Conservation (phyloP, 805 yeast species). For the Jamesozyma lodderae region DNA sequence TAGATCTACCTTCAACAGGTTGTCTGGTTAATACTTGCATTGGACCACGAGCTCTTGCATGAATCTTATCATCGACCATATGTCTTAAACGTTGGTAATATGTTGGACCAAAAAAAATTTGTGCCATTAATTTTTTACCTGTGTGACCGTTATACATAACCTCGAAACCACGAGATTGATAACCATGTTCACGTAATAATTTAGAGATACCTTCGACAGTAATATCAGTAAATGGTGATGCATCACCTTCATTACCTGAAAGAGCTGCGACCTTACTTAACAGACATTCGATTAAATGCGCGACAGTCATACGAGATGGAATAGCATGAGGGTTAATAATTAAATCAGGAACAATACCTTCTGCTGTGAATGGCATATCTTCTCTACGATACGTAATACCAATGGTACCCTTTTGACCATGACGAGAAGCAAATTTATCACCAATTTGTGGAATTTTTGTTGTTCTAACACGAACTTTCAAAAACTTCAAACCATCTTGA, state of each 20-base stretch:
- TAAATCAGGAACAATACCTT: slow-evolving; percentile 95
- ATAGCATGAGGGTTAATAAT: slow-evolving; percentile 98
- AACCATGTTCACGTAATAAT: slow-evolving; percentile 88
- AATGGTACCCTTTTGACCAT: slow-evolving; percentile 99
- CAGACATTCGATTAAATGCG: slow-evolving; percentile 97
- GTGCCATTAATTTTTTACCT: slow-evolving; percentile 96
- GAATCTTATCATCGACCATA: slow-evolving; percentile 98
- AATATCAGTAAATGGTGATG: slow-evolving; percentile 96
- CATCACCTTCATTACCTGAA: slow-evolving; percentile 97
- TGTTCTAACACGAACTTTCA: slow-evolving; percentile 97
- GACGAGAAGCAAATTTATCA: slow-evolving; percentile 98
- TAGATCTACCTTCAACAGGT: slow-evolving; percentile 97
- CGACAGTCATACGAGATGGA: slow-evolving; percentile 99
- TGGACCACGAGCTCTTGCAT: slow-evolving; percentile 98
- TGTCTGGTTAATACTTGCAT: slow-evolving; percentile 96
- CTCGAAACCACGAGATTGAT: slow-evolving; percentile 97
- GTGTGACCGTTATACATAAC: slow-evolving; percentile 99
- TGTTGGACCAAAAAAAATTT: slow-evolving; percentile 98
- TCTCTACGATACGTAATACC: slow-evolving; percentile 98
- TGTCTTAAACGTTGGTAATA: slow-evolving; percentile 97
- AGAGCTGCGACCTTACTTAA: slow-evolving; percentile 89
- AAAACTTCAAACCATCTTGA: slow-evolving; percentile 96
- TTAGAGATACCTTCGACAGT: slow-evolving; percentile 95
- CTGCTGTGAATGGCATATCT: slow-evolving; percentile 95
- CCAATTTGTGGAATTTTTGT: slow-evolving; percentile 98